These are phyloP conservation scores for Plasmodiophora brassicae DNA, from an alignment of 208 protist species.

Conservation along the genomic window DNA sequence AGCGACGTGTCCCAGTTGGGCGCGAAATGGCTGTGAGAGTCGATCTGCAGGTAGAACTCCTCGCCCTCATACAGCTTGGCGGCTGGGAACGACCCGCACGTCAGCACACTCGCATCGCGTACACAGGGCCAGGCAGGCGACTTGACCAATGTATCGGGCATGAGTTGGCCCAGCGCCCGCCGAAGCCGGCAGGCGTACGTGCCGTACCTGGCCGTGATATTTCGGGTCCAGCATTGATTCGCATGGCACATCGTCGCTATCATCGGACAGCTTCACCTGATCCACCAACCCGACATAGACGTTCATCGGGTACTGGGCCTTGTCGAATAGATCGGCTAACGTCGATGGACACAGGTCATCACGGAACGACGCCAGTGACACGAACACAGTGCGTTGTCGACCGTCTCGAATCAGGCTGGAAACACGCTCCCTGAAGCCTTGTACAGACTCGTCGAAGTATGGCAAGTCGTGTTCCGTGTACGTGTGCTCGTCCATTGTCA, in stretches of 20 bases:
- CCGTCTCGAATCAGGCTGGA: background rate
- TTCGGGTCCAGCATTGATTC: background rate
- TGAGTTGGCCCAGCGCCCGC: background rate
- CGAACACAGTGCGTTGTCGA: background rate
- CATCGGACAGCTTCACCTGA: background rate
- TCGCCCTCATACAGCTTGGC: slow-evolving; percentile 4
- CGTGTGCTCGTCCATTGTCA: slow-evolving; percentile 2
- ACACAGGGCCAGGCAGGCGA: too few relatives aligned
- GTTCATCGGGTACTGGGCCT: background rate
- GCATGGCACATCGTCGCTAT: background rate
- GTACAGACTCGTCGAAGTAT: background rate
- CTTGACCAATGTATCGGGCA: slow-evolving; percentile 24
- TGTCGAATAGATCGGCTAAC: background rate
- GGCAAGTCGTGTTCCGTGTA: background rate
- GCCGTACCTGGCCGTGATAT: background rate
- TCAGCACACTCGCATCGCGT: too few relatives aligned
- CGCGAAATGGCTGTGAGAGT: slow-evolving; percentile 26
- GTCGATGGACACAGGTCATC: slow-evolving; percentile 15
- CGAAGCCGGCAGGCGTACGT: background rate
- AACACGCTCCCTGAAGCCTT: background rate
- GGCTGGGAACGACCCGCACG: too few relatives aligned
- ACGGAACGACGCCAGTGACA: background rate
- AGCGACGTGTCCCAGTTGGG: background rate
- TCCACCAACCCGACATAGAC: slow-evolving; percentile 7
- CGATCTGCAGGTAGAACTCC: slow-evolving; percentile 25